A percentile compares a stretch with the other conserved stretches of the same genome.
Evolutionary conservation across 2,329 filamentous ascomycete species (phyloP).

Genomic region (Pseudohalonectria lignicola): DNA sequence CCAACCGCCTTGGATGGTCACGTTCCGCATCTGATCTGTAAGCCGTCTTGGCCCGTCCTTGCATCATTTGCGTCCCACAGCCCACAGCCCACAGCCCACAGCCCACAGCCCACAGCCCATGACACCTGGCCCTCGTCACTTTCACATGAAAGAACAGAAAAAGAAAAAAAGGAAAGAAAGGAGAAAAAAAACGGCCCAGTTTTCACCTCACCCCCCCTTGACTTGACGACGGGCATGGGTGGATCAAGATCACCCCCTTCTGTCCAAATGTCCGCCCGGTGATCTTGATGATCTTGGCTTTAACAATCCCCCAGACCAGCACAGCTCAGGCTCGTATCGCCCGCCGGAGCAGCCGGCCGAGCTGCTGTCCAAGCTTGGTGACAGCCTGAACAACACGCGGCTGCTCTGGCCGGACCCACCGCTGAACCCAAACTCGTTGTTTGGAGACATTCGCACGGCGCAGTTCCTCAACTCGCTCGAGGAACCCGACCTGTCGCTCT

Average conservation of each 20-base stretch:
- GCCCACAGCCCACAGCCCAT: too few relatives aligned
- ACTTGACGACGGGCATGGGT: too few relatives aligned
- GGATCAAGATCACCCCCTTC: too few relatives aligned
- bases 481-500: slow-evolving; percentile 26
- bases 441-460: slow-evolving; percentile 25
- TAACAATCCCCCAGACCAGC: too few relatives aligned
- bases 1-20: slow-evolving; percentile 19
- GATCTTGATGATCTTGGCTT: too few relatives aligned
- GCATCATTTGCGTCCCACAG: not conserved
- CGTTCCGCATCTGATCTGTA: slow-evolving; percentile 36
- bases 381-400: slow-evolving; percentile 17
- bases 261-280: too few relatives aligned
- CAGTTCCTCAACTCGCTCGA: slow-evolving; percentile 36
- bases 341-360: slow-evolving; percentile 7
- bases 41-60: slow-evolving; percentile 16
- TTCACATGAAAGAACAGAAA: slow-evolving; percentile 13
- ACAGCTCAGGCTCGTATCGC: slow-evolving; percentile 1
- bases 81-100: too few relatives aligned
- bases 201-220: too few relatives aligned
- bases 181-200: too few relatives aligned
- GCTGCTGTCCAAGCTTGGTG: slow-evolving; percentile 15
- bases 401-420: slow-evolving; percentile 19
- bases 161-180: too few relatives aligned
- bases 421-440: slow-evolving; percentile 18
- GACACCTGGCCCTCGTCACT: not conserved